Conservation (phyloP, 495 filamentous ascomycete species). For the Penicillium cataractarum region DNA sequence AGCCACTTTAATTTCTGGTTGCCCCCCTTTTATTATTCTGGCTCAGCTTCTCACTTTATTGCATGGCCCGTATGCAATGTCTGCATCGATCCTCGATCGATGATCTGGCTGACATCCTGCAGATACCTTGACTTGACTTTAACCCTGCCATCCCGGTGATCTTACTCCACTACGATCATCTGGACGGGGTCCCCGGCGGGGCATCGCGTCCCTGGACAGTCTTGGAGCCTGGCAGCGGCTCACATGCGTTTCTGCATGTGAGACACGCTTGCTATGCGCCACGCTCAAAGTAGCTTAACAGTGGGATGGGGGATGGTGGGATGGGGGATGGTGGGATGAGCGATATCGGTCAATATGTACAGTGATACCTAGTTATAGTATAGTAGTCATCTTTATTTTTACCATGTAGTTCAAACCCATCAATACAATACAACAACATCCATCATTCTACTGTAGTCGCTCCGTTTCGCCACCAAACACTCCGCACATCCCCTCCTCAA, state of each 20-base stretch:
- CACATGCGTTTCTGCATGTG: constrained; percentile 28
- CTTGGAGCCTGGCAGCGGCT: constrained; percentile 10
- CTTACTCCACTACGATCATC: constrained; percentile 22
- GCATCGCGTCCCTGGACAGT: too few relatives aligned
- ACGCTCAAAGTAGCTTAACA: neutral
- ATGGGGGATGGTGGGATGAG: neutral
- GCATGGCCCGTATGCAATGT: neutral
- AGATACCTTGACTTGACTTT: neutral
- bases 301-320: neutral
- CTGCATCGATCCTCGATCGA: constrained; percentile 1
- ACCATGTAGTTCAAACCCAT: too few relatives aligned
- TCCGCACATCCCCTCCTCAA: neutral
- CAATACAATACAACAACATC: neutral
- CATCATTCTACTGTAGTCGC: neutral
- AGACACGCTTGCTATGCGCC: constrained; percentile 7
- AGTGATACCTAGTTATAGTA: too few relatives aligned
- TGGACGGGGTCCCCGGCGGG: constrained; percentile 1
- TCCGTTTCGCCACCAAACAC: neutral
- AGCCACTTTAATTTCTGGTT: neutral
- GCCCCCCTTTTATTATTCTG: neutral
- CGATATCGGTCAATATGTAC: constrained; percentile 2
- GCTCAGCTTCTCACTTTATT: neutral
- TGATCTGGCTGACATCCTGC: neutral
- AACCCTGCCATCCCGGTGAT: constrained; percentile 11
- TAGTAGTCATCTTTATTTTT: too few relatives aligned